Evolutionary conservation across 2,329 filamentous ascomycete species (phyloP), one percentile per base, ranked within the genome.

Genomic region (Chrysosphaeria jannelii): DNA sequence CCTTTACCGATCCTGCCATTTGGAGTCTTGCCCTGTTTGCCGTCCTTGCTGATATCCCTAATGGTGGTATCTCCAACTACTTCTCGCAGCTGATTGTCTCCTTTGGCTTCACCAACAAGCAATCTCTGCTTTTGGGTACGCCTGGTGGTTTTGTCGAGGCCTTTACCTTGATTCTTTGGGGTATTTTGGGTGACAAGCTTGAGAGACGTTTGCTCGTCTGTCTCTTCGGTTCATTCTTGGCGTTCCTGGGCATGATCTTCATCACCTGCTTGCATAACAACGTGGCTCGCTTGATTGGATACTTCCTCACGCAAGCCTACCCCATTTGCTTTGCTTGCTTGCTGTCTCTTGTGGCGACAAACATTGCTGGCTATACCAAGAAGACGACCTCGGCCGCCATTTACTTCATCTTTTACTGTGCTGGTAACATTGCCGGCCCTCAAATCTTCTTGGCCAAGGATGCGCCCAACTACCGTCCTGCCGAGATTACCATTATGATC

Each of bases 71-170:
- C 0, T 69, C 70, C 5, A 62, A 61, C 0, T 78, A 75, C 36
- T 61, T 66, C 25, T 67, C 67, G 30, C 67, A 78, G 33, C 67
- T 79, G 34, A 72, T 78, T 40, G 57, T 52, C 26, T 48, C 50
- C n/a, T 63, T 78, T 28, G 44, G 64, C 0, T 79, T 76, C 35
- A 51, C 45, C 1, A 45, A 48, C 0, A 47, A 75, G 5, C 45
- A 78, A 39, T 74, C 69, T 0, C 69, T 76, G 41, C 46, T 79
- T 2, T 45, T 79, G 13, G 57, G 66, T 19, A 75, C 78, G 65
- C 69, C 75, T 0, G 47, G 74, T 1, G 70, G 70, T 5, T 59
- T 57, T 19, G 23, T 66, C 9, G 67, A 63, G 43, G 67, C 56
- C 39, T 67, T 53, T 1, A 44, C 50, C n/a, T 68, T 76, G 41